Base-by-base conservation (phyloP, 306 rosid species). In the Vigna radiata region DNA sequence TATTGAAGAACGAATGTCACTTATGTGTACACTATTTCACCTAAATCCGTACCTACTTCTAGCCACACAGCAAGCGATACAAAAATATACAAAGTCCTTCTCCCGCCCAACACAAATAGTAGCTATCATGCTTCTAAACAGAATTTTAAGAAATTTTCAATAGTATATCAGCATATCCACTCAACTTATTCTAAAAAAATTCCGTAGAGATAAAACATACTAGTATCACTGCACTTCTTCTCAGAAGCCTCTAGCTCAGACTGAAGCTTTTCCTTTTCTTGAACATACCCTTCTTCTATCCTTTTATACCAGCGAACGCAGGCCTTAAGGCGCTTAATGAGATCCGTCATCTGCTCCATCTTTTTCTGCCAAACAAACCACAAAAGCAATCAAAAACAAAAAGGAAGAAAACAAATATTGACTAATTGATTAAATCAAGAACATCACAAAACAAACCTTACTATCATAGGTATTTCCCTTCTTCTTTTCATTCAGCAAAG, bases 291-390 rank as follows among this genome's bases (percentile, higher is more conserved):
- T 70, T 90, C 91, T 81, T 87, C 92, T 19, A 72, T 74, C 67
- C 84, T 82, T 78, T 77, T 88, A 13, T 80, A 88, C 95, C 95
- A 89, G 29, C 83, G 88, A 64, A 91, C 80, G 65, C 98, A 93
- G 50, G 76, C 85, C 71, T 88, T 93, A 27, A 89, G 88, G 86
- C 88, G 77, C 83, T 87, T 88, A 6, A 79, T 88, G 53, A 75
- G 83, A 23, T 87, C 94, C 21, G 61, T 73, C 83, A 87, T 72
- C 18, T 83, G 90, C 3, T 91, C 93, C 50, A 79, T 43, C 36
- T 79, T 93, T 68, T 87, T 89, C 96, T 93, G 78, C 74, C 77
- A 73, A 82, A 47, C 41, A 18, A 31, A 60, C 41, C 11, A 48
- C 36, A 70, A 36, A n/a, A 37, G 27, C 21, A 9, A 37, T 12